Percentiles rank a stretch among this genome's conserved stretches.
Conservation (phyloP, 139 green algal species). For the Closterium sp. region DNA sequence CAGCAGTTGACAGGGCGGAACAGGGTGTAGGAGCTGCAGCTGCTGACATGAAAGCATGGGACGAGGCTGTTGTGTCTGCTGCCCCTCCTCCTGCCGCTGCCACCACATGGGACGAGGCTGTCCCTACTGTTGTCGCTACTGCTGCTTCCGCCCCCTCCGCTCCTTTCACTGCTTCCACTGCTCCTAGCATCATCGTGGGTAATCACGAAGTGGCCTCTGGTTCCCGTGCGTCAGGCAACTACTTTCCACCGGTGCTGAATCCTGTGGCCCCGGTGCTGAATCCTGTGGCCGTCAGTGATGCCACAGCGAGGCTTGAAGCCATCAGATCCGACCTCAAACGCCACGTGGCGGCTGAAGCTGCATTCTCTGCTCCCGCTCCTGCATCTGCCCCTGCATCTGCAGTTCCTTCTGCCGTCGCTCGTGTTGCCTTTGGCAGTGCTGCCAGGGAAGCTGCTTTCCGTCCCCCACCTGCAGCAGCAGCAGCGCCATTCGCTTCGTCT, state of each 20-base stretch:
- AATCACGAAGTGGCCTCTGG: not conserved
- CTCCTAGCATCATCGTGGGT: not conserved
- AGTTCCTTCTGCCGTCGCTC: not conserved
- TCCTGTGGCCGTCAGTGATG: not conserved
- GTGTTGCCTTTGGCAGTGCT: not conserved
- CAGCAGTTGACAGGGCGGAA: not conserved
- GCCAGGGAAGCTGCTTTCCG: not conserved
- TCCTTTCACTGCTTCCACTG: not conserved
- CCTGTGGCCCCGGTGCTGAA: not conserved
- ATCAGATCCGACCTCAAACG: not conserved
- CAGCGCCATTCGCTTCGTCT: too few species aligned
- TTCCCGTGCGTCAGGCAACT: not conserved
- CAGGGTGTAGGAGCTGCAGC: too few species aligned
- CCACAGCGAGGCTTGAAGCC: not conserved
- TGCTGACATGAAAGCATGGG: not conserved
- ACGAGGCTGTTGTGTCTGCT: not conserved
- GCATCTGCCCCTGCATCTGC: not conserved
- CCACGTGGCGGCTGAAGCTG: not conserved
- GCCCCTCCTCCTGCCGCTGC: too few species aligned
- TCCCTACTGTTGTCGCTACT: not conserved
- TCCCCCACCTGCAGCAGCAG: not conserved
- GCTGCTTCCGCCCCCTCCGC: not conserved
- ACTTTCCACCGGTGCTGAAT: not conserved
- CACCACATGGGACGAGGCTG: not conserved
- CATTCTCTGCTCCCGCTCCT: not conserved